Evolutionary conservation across 192 early-diverging fungal species (phyloP).

Genomic region (Gaertneriomyces semiglobifer): DNA sequence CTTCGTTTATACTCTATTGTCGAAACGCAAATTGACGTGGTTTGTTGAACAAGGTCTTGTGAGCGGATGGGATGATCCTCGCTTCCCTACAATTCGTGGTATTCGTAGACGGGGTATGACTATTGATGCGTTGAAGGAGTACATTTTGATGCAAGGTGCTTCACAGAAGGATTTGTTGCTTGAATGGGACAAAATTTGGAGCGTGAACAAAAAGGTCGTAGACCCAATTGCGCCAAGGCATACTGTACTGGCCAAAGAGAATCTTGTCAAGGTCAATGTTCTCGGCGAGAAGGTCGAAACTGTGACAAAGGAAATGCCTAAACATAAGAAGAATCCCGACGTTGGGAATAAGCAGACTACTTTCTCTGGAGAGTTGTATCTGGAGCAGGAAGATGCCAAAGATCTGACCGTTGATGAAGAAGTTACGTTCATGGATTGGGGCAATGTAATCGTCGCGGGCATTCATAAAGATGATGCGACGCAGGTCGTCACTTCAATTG

Average conservation of each 20-base stretch:
- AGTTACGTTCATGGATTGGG: conserved; percentile 99
- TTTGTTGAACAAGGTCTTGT: conserved; percentile 87
- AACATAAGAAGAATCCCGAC: conserved; percentile 96
- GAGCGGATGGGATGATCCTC: conserved; percentile 58
- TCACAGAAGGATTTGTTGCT: conserved; percentile 88
- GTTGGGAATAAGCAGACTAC: conserved; percentile 83
- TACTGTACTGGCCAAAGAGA: conserved; percentile 67
- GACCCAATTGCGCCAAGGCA: conserved; percentile 94
- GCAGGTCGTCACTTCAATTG: conserved; percentile 53
- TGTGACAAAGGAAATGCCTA: conserved; percentile 65
- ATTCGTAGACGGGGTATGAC: conserved; percentile 97
- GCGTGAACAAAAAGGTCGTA: conserved; percentile 92
- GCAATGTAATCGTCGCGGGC: conserved; percentile 84
- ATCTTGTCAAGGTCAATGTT: conserved; percentile 67
- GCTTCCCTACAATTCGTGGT: conserved; percentile 62
- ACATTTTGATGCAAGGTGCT: conserved; percentile 97
- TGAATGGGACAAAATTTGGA: conserved; percentile 99
- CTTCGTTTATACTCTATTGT: conserved; percentile 97
- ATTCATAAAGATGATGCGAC: conserved; percentile 58
- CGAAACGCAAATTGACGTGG: conserved; percentile 97
- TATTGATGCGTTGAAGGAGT: conserved; percentile 92
- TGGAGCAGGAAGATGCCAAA: conserved; percentile 86
- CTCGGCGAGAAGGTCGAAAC: conserved; percentile 53
- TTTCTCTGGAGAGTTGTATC: conserved; percentile 70
- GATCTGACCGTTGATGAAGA: conserved; percentile 81